Conservation (phyloP, 345 rosid species). For the Conringia planisiliqua region DNA sequence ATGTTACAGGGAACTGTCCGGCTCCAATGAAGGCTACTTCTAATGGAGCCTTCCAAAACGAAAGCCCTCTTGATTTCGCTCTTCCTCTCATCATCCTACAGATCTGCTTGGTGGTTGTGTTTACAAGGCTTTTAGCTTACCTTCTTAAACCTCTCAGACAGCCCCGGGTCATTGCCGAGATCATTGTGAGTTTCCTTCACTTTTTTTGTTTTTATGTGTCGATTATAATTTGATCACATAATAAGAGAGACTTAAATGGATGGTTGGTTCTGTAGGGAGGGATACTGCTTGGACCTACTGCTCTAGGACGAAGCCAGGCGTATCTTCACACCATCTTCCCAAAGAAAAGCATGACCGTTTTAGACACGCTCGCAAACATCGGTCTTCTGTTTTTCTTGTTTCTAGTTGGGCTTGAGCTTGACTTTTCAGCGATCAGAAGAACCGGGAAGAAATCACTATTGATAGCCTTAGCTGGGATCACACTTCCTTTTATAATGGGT, state of each 20-base stretch:
- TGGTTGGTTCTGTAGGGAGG: conserved; percentile 39
- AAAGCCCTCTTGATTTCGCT: conserved; percentile 70
- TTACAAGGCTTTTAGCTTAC: conserved; percentile 57
- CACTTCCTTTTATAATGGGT: conserved; percentile 53
- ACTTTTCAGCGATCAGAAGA: conserved; percentile 38
- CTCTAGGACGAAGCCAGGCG: conserved; percentile 45
- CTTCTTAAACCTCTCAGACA: conserved; percentile 62
- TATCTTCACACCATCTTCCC: conserved; percentile 49
- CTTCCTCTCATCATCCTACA: conserved; percentile 73
- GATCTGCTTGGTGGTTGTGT: conserved; percentile 56
- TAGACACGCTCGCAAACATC: conserved; percentile 54
- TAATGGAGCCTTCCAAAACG: conserved; percentile 67
- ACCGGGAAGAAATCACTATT: conserved; percentile 41
- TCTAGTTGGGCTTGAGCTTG: conserved; percentile 66
- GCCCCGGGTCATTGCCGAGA: conserved; percentile 79
- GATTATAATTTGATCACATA: neutral
- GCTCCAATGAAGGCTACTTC: conserved; percentile 71
- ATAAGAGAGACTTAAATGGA: conserved; percentile 11
- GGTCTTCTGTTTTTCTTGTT: conserved; percentile 64
- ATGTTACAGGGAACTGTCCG: conserved; percentile 34
- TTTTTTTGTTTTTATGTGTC: neutral
- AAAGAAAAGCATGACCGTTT: conserved; percentile 44
- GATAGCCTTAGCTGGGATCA: conserved; percentile 54
- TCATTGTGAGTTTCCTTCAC: conserved; percentile 47
- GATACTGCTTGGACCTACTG: conserved; percentile 58